Evolutionary conservation across 805 yeast genomes (phyloP), one percentile per base, ranked within the genome.

Genomic region (Candida montana): DNA sequence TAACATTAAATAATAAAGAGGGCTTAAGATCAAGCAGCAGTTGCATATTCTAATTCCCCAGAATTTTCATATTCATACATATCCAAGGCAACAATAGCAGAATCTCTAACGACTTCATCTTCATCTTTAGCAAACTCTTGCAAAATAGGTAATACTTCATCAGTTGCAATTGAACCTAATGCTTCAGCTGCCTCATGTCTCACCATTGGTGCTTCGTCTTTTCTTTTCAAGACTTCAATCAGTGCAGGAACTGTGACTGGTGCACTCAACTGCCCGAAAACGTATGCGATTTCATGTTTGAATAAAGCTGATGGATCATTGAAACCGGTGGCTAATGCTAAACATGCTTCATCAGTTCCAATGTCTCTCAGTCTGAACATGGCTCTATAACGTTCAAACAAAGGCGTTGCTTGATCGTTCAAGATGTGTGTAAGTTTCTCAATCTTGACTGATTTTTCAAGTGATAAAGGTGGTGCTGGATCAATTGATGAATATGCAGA

Each of bases 181-280:
- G 99, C 99, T 68, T 93, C 99, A 20, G 98, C 99, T 44, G 98
- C 99, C 69, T 93, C 99, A 62, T 93, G 99, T 68, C 99, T 83
- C 27, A 95, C 99, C 99, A 93, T 93, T 49, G 95, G 95, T 40
- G 95, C 98, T 69, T 93, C 96, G 13, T 65, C 58, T 45, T 72
- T 76, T 62, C 86, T 78, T 53, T 79, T 79, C 54, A 95, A 74
- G 3, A 93, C 88, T 65, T 86, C 81, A 44, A 88, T 74, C 48
- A 95, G 75, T 17, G 91, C 72, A 31, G 97, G 96, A 28, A 93
- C 95, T 30, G 95, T 81, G 29, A 81, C 86, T 21, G 98, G 96
- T 64, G 86, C 88, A 62, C 95, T 85, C 61, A 93, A 72, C 71
- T 93, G 99, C 40, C 99, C 99, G 61, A 95, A 91, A 5, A 95